Conservation (phyloP, 331 rosid species). For the Prunus yedoensis region DNA sequence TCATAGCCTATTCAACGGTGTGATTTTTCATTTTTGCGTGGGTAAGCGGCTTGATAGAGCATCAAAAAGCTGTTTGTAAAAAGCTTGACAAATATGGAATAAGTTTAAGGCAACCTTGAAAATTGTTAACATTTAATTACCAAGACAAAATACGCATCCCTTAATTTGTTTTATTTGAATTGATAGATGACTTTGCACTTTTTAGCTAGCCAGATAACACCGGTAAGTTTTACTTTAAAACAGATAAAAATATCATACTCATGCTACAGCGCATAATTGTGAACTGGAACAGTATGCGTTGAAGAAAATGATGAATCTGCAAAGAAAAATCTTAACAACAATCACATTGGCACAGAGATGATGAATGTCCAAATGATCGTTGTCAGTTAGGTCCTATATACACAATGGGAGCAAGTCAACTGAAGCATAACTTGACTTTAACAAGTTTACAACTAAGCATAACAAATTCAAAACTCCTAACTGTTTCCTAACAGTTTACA, state of each 20-base stretch:
- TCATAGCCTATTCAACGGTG: background rate
- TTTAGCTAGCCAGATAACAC: background rate
- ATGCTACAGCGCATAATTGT: conserved; percentile 1
- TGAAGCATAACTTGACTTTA: background rate
- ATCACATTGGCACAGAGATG: background rate
- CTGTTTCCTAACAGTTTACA: background rate
- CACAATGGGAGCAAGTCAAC: background rate
- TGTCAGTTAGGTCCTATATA: too few relatives aligned
- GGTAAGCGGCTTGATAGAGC: too few relatives aligned
- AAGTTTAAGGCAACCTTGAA: background rate
- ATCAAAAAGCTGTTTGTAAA: too few relatives aligned
- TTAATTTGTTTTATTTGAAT: background rate
- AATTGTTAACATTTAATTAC: too few relatives aligned
- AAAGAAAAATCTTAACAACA: background rate
- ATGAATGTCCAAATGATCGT: background rate
- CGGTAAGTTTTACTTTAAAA: background rate
- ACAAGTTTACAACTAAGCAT: background rate
- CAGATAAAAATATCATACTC: background rate
- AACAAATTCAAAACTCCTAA: background rate
- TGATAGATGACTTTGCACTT: background rate
- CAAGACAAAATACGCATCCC: background rate
- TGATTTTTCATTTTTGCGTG: too few relatives aligned
- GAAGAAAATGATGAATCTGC: background rate
- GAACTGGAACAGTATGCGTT: background rate
- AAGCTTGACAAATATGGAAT: background rate